Evolutionary conservation across 129 eudicot species (phyloP), one percentile per base, ranked within the genome.

Genomic region (sunflower (Helianthus annuus)): DNA sequence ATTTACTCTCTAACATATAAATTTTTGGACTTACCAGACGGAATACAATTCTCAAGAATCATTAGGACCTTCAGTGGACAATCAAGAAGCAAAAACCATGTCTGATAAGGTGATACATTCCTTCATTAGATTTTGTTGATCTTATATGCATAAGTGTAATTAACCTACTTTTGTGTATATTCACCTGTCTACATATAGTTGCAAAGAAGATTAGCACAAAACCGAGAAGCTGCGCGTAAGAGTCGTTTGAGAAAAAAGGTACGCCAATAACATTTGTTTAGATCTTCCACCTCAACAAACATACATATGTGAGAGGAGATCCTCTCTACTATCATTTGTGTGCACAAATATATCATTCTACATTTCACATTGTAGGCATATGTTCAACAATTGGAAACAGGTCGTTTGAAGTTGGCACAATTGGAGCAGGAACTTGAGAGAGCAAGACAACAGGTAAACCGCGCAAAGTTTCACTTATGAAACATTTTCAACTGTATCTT

Each of bases 181-280:
- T 10, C 42, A 19, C 12, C 8, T 48, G 11, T 58, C 4, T 4
- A 44, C 42, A 48, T 71, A 60, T 81, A 94, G 99, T 80, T 84
- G 65, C 93, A 86, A 81, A 77, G 99, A 75, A 96, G 99, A 29
- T 72, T 94, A 74, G 99, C 97, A 45, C 99, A 94, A 81, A 94
- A 94, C 68, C 96, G 99, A 49, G 99, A 94, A 85, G 99, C 99
- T 75, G 99, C 99, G 27, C 85, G 91, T 38, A 94, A 88, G 66
- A 90, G 99, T 79, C 93, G 99, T 5, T 54, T 84, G 59, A 69
- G 99, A 39, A 94, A 90, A 81, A 94, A 94, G 97, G 99, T 90
- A 70, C 6, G 2, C 53, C 39, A 7, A 48, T 15, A 27, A 2
- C n/a, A 68, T 51, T 56, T 36, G 4, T 9, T 45, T 7, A 53